These are phyloP conservation scores for Phytophthora citrophthora DNA, from an alignment of 352 stramenopile genomes.

Conservation along the genomic window DNA sequence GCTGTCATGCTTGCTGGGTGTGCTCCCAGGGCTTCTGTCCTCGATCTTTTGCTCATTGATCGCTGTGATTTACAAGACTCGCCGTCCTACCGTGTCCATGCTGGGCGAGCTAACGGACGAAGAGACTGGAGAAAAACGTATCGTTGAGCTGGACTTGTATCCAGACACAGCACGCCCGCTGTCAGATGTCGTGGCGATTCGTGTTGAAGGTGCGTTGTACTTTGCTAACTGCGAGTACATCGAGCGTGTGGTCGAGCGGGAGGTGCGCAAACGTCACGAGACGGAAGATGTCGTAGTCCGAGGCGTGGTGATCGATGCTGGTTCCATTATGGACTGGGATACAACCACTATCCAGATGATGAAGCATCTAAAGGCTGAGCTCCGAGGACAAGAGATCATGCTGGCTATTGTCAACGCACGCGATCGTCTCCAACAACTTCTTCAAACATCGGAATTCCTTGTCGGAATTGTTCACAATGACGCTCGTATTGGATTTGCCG, in stretches of 20 bases:
- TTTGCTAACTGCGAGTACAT: conserved; percentile 77
- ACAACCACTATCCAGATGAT: conserved; percentile 89
- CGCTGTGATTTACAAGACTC: conserved; percentile 72
- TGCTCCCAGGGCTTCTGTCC: conserved; percentile 55
- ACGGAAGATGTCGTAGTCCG: conserved; percentile 44
- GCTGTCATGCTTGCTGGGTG: conserved; percentile 52
- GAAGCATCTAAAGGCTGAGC: conserved; percentile 74
- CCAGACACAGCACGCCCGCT: conserved; percentile 29
- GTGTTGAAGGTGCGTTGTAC: conserved; percentile 72
- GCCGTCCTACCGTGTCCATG: conserved; percentile 51
- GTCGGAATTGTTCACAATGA: conserved; percentile 66
- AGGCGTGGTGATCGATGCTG: conserved; percentile 75
- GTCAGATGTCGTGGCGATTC: conserved; percentile 59
- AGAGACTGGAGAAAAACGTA: conserved; percentile 38
- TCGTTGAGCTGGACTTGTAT: conserved; percentile 49
- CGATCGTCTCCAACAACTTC: conserved; percentile 64
- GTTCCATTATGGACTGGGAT: conserved; percentile 86
- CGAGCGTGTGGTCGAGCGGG: conserved; percentile 55
- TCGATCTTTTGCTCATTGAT: conserved; percentile 68
- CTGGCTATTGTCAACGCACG: conserved; percentile 82
- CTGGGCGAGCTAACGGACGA: conserved; percentile 50
- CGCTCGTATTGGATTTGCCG: conserved; percentile 65
- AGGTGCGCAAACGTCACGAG: conserved; percentile 45
- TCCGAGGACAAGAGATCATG: conserved; percentile 62
- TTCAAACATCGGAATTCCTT: conserved; percentile 71